These are phyloP conservation scores for Leccinum disarticulatum DNA, from an alignment of 768 basidiomycete species.

Conservation along the genomic window DNA sequence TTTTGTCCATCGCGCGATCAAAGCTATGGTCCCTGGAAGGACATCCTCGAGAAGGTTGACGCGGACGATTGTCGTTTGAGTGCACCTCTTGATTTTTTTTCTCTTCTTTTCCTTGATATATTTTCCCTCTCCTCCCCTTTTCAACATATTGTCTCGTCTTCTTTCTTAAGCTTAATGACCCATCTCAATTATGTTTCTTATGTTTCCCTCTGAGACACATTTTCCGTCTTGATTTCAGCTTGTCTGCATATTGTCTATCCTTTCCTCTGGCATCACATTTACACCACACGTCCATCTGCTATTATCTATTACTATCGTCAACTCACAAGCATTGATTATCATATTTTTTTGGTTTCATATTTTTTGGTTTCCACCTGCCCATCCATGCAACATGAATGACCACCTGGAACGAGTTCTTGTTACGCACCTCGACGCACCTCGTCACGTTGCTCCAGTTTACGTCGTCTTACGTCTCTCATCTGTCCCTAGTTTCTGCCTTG, in stretches of 20 bases:
- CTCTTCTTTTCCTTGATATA: not conserved
- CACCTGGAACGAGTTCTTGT: conserved; percentile 19
- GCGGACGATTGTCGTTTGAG: conserved; percentile 33
- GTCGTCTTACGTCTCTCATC: conserved; percentile 7
- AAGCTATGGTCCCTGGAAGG: conserved; percentile 72
- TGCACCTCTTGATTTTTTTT: not conserved
- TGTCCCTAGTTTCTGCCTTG: conserved; percentile 9
- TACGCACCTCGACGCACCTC: conserved; percentile 10
- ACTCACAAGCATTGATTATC: conserved; percentile 14
- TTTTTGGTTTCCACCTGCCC: not conserved
- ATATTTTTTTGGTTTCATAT: not conserved
- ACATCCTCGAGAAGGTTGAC: conserved; percentile 51
- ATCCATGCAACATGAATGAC: conserved; percentile 1
- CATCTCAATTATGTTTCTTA: conserved; percentile 14
- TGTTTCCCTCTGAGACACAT: conserved; percentile 10
- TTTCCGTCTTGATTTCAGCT: conserved; percentile 12
- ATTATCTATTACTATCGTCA: conserved; percentile 37
- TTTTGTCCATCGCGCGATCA: conserved; percentile 69
- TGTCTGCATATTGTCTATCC: conserved; percentile 28
- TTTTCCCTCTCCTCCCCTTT: not conserved
- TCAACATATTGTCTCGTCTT: conserved; percentile 4
- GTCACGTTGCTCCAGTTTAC: conserved; percentile 16
- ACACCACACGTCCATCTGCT: conserved; percentile 24
- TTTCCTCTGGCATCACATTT: conserved; percentile 10
- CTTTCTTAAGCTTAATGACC: conserved; percentile 16